Evolutionary conservation across 192 early-diverging fungal species (phyloP).

Genomic region (Jimgerdemannia flammicorona): DNA sequence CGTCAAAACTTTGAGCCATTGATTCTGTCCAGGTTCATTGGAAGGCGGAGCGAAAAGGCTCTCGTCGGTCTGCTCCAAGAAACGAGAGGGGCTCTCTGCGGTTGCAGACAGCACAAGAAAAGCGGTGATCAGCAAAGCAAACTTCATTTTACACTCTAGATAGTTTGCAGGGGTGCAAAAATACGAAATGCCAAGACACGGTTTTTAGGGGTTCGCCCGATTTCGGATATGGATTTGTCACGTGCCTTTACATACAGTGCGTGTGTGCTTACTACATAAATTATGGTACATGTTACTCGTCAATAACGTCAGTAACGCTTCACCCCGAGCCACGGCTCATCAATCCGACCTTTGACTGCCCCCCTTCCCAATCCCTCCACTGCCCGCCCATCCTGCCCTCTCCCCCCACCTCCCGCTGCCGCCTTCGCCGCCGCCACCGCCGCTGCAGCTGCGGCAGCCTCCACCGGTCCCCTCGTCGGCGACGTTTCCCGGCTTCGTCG

Average conservation of each 20-base stretch:
- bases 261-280: too few relatives aligned
- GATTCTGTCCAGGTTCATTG: neutral
- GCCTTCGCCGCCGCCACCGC: too few relatives aligned
- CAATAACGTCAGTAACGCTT: neutral
- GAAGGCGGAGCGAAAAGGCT: neutral
- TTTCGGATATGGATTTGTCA: neutral
- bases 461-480: neutral
- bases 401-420: too few relatives aligned
- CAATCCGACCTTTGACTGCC: neutral
- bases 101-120: neutral
- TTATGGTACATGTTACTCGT: too few relatives aligned
- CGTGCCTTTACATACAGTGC: neutral
- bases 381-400: too few relatives aligned
- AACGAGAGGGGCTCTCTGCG: neutral
- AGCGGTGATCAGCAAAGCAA: neutral
- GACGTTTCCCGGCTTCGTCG: neutral
- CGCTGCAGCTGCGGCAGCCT: neutral
- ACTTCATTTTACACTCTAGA: neutral
- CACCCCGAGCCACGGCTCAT: neutral
- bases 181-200: too few relatives aligned
- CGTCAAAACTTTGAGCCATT: conserved; percentile 9
- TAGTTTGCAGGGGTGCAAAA: neutral
- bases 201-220: neutral
- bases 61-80: neutral
- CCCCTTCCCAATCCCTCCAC: too few relatives aligned